Conservation (phyloP, 768 basidiomycete genomes). For the Suillus cothurnatus region DNA sequence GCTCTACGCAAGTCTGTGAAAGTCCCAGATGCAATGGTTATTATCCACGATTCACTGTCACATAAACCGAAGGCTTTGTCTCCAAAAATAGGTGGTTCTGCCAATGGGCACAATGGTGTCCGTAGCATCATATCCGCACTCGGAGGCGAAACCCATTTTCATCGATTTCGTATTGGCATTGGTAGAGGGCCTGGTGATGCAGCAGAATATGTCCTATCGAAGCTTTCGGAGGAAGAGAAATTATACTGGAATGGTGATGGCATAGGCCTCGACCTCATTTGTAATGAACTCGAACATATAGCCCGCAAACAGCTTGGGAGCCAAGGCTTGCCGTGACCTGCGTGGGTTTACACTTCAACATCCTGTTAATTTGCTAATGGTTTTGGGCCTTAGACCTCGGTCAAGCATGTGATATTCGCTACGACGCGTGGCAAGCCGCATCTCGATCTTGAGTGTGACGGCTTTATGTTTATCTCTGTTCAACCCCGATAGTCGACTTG, state of each 20-base stretch:
- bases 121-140: constrained; percentile 71
- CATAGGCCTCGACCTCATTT: constrained; percentile 61
- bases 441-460: not conserved
- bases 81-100: constrained; percentile 70
- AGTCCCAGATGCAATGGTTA: constrained; percentile 53
- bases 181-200: constrained; percentile 57
- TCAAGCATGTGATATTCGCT: no score
- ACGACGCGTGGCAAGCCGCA: not conserved
- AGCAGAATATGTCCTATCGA: constrained; percentile 64
- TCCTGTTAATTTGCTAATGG: not conserved
- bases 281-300: constrained; percentile 58
- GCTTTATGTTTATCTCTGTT: not conserved
- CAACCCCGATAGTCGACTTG: not conserved
- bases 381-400: not conserved
- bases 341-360: not conserved
- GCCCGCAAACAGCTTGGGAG: constrained; percentile 23
- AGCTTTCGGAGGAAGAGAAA: constrained; percentile 58
- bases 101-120: constrained; percentile 83
- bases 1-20: constrained; percentile 51
- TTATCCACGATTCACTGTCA: constrained; percentile 75
- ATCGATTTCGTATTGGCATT: constrained; percentile 75
- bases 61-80: constrained; percentile 61
- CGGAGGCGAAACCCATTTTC: constrained; percentile 60
- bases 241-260: constrained; percentile 57
- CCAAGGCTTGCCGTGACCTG: not conserved